Conservation (phyloP, 1,139 yeast species). For the Debaryomyces subglobosus region DNA sequence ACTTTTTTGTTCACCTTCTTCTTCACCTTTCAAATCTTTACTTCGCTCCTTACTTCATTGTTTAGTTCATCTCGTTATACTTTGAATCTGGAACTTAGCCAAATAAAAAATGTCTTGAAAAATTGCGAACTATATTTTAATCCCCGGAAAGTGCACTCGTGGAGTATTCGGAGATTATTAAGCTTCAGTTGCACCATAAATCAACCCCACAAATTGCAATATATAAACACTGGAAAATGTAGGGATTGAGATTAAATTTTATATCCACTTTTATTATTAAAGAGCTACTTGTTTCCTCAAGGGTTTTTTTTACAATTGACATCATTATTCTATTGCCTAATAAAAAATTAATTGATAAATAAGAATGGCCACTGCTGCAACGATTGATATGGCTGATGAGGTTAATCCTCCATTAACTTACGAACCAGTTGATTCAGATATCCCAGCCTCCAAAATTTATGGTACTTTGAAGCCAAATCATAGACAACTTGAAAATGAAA, state of each 20-base stretch:
- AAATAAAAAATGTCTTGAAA: too few relatives aligned
- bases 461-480: constrained; percentile 28
- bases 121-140: not conserved
- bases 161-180: not conserved
- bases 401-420: constrained; percentile 29
- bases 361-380: constrained; percentile 3
- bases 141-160: not conserved
- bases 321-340: not conserved
- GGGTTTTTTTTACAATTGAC: not conserved
- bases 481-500: constrained; percentile 21
- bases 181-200: not conserved
- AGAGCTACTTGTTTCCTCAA: not conserved
- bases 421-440: constrained; percentile 26
- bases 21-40: too few relatives aligned
- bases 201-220: not conserved
- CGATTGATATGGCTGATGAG: constrained; percentile 18
- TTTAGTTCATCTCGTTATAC: not conserved
- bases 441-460: constrained; percentile 30
- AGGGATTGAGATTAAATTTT: not conserved
- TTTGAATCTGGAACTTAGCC: not conserved
- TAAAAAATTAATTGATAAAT: not conserved
- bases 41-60: too few relatives aligned
- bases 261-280: not conserved
- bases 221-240: not conserved
- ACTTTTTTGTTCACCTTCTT: too few relatives aligned